Percentiles rank a stretch among this genome's conserved stretches.
Evolutionary conservation across 1,139 yeast species (phyloP).

Genomic region (Debaryomyces nepalensis): DNA sequence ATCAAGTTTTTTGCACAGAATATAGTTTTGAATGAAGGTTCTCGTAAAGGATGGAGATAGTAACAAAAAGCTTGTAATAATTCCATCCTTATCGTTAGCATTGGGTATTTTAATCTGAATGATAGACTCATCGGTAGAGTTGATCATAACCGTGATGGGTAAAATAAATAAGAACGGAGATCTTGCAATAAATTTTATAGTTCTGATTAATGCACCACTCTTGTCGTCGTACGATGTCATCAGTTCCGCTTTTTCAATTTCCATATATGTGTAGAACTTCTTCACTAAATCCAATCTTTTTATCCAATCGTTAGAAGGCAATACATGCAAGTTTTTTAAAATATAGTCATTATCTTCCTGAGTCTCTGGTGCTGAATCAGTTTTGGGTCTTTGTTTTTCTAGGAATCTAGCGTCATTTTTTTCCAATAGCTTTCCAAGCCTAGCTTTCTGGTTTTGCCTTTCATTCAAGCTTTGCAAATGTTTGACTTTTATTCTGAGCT

Average conservation of each 20-base stretch:
- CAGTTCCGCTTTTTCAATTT: slow-evolving; percentile 25
- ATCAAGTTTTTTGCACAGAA: slow-evolving; percentile 33
- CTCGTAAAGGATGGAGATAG: slow-evolving; percentile 30
- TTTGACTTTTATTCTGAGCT: slow-evolving; percentile 23
- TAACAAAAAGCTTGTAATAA: slow-evolving; percentile 17
- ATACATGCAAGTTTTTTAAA: slow-evolving; percentile 33
- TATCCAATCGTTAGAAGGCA: slow-evolving; percentile 44
- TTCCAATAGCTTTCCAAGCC: slow-evolving; percentile 28
- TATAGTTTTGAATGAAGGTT: slow-evolving; percentile 27
- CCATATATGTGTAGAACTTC: slow-evolving; percentile 33
- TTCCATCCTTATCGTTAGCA: slow-evolving; percentile 14
- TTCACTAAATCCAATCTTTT: slow-evolving; percentile 32
- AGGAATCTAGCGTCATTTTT: slow-evolving; percentile 27
- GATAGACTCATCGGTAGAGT: slow-evolving; percentile 25
- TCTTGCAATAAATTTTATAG: slow-evolving; percentile 26
- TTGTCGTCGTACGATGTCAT: slow-evolving; percentile 18
- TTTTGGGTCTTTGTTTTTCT: slow-evolving; percentile 4
- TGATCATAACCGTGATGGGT: slow-evolving; percentile 24
- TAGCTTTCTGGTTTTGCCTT: slow-evolving; percentile 20
- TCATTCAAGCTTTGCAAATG: slow-evolving; percentile 24
- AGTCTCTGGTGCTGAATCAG: slow-evolving; percentile 15
- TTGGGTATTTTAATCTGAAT: slow-evolving; percentile 15
- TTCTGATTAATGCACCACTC: slow-evolving; percentile 19
- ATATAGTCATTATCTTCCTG: slow-evolving; percentile 26
- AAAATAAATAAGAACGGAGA: slow-evolving; percentile 32